These are phyloP conservation scores for Leccinum longicurvipes DNA, from an alignment of 768 basidiomycete genomes.

Conservation along the genomic window DNA sequence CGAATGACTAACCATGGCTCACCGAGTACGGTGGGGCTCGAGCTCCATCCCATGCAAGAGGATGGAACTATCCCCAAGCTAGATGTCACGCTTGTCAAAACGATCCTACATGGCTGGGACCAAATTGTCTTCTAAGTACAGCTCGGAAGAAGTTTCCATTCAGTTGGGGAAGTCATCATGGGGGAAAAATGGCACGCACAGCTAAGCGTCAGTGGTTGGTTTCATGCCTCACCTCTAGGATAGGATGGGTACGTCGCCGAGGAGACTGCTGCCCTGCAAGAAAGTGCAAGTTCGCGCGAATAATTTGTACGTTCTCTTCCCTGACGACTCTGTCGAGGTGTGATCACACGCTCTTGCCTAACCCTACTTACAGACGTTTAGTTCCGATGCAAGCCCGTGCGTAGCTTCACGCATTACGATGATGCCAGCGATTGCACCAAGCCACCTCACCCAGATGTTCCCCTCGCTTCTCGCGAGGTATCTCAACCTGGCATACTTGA, in stretches of 20 bases:
- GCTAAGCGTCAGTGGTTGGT: conserved; percentile 95
- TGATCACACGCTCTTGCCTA: conserved; percentile 2
- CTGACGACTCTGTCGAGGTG: background rate
- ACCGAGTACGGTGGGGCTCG: conserved; percentile 91
- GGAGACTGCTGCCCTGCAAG: conserved; percentile 40
- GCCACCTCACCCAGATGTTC: conserved; percentile 47
- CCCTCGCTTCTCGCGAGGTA: conserved; percentile 78
- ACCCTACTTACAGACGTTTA: conserved; percentile 47
- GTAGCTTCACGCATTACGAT: conserved; percentile 52
- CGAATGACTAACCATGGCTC: conserved; percentile 72
- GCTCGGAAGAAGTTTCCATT: conserved; percentile 93
- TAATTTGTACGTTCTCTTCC: conserved; percentile 73
- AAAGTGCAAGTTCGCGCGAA: conserved; percentile 87
- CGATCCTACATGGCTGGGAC: conserved; percentile 80
- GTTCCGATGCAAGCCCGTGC: conserved; percentile 40
- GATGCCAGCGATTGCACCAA: conserved; percentile 32
- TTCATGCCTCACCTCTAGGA: conserved; percentile 86
- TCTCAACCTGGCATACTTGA: conserved; percentile 89
- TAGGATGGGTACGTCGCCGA: conserved; percentile 81
- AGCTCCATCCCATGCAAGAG: conserved; percentile 74
- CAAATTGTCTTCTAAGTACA: conserved; percentile 89
- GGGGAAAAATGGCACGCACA: conserved; percentile 67
- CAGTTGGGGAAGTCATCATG: conserved; percentile 92
- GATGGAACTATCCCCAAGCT: conserved; percentile 66
- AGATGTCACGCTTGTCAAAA: conserved; percentile 56